A percentile compares a stretch with the other conserved stretches of the same genome.
Evolutionary conservation across 169 alveolate species (phyloP).

Genomic region (Theileria orientalis): DNA sequence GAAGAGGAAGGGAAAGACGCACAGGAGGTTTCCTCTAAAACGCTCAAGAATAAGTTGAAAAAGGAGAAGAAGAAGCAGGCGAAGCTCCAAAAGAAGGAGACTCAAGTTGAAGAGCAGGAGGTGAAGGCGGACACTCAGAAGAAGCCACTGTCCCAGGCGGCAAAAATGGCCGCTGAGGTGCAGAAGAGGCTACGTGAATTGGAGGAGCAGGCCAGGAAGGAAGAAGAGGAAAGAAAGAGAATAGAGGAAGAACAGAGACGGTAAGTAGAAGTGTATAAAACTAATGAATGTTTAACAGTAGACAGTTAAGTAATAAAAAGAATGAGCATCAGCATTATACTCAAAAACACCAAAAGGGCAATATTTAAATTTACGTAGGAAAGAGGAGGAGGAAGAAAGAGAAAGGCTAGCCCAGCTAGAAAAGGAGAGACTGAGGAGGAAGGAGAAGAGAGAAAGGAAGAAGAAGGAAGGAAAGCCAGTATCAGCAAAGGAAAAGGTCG

Average conservation of each 20-base stretch:
- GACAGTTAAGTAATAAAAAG: not conserved
- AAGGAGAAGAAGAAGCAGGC: conserved; percentile 71
- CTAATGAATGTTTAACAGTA: too few species aligned
- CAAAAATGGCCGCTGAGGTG: conserved; percentile 82
- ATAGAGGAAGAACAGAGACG: conserved; percentile 77
- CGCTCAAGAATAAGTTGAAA: conserved; percentile 57
- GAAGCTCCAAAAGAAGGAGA: conserved; percentile 47
- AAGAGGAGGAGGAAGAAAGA: conserved; percentile 56
- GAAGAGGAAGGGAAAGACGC: conserved; percentile 31
- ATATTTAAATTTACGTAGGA: not conserved
- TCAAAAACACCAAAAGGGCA: too few species aligned
- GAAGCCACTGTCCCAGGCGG: conserved; percentile 69
- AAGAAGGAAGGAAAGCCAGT: conserved; percentile 81
- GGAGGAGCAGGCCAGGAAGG: conserved; percentile 73
- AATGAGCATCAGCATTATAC: too few species aligned
- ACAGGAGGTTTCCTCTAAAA: conserved; percentile 50
- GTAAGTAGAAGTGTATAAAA: not conserved
- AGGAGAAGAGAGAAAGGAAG: conserved; percentile 78
- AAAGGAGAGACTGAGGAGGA: conserved; percentile 73
- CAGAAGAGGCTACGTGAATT: conserved; percentile 71
- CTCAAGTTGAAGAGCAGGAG: conserved; percentile 32
- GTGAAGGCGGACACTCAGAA: conserved; percentile 25
- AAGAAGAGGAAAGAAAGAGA: conserved; percentile 77
- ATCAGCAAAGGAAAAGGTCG: conserved; percentile 78
- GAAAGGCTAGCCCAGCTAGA: conserved; percentile 54